Base-by-base conservation (phyloP, 805 yeast species). In the Clavispora vitiphila region DNA sequence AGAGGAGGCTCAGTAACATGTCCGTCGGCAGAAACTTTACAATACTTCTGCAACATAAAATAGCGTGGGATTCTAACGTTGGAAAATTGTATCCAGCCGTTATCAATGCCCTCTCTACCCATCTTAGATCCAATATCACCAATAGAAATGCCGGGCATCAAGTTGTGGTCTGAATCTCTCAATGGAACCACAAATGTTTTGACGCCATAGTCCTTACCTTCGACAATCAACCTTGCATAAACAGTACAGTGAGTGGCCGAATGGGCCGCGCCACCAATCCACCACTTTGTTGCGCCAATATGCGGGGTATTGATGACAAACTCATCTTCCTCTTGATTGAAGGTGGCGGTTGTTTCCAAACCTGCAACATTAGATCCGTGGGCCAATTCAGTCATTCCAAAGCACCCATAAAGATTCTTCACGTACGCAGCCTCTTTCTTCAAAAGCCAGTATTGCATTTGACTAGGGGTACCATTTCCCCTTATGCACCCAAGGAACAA, bases 221-320 rank as follows among this genome's bases (percentile, higher is more conserved):
- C 71, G 23, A 87, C 88, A 39, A 86, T 77, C 47, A 90, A 72
- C 46, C 97, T 74, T 4, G 96, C 96, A 61, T 81, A 90, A 20
- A 80, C 84, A n/a, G 82, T 79, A 19, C 87, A 72, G 66, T 90
- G 96, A 22, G 90, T 87, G 5, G 96, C 87, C 16, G 95, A 82
- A 63, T 87, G 95, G 9, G 96, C 96, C 32, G 96, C 96, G 54
- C 97, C 97, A 37, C 97, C 97, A 56, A 90, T 90, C 97, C 97
- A 90, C 96, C 97, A 90, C 62, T 90, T 90, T 20, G 96, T 89
- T 34, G 97, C 96, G 27, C 95, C 90, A 41, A 86, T 62, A 58
- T 89, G 86, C 1, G 97, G 97, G 10, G 97, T 90, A 59, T 86
- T 77, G 55, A 90, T 80, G 41, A 76, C 60, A 57, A 90, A 86